Conservation (phyloP, 2,329 filamentous ascomycete species). For the Hypoxylon sp. region DNA sequence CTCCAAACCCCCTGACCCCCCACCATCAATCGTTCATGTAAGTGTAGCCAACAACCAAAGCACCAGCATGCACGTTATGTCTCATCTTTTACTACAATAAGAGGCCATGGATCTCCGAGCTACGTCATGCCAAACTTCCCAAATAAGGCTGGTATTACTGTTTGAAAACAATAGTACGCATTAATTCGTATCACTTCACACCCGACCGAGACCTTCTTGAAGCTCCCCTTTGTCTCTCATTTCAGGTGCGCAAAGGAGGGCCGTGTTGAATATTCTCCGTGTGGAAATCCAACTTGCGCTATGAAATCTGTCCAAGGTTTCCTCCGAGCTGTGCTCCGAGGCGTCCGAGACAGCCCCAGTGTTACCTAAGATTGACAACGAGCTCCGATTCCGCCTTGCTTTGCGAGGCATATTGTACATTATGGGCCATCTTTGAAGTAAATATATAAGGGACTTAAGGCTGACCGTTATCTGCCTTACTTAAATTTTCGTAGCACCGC, state of each 20-base stretch:
- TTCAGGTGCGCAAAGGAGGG: not conserved
- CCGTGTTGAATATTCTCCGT: not conserved
- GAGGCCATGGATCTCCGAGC: not conserved
- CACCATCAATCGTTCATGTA: not conserved
- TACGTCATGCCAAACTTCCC: conserved; percentile 19
- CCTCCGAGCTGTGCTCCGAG: conserved; percentile 34
- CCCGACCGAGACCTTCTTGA: not conserved
- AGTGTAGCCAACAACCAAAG: not conserved
- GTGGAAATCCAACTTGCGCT: conserved; percentile 1
- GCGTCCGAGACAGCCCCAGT: not conserved
- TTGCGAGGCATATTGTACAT: not conserved
- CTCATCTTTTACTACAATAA: not conserved
- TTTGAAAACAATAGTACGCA: conserved; percentile 4
- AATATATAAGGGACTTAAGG: conserved; percentile 1
- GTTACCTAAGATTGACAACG: no score
- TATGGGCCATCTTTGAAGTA: conserved; percentile 6
- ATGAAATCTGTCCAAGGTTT: conserved; percentile 1
- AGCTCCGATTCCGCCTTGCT: conserved; percentile 28
- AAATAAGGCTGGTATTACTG: not conserved
- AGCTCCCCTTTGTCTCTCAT: conserved; percentile 4
- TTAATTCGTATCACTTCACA: not conserved
- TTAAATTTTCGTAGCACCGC: not conserved
- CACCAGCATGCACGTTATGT: conserved; percentile 13
- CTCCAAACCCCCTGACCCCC: not conserved
- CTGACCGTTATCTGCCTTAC: conserved; percentile 16